Evolutionary conservation across 2,329 filamentous ascomycete genomes (phyloP), one percentile per base, ranked within the genome.

Genomic region (Scorias spongiosa): DNA sequence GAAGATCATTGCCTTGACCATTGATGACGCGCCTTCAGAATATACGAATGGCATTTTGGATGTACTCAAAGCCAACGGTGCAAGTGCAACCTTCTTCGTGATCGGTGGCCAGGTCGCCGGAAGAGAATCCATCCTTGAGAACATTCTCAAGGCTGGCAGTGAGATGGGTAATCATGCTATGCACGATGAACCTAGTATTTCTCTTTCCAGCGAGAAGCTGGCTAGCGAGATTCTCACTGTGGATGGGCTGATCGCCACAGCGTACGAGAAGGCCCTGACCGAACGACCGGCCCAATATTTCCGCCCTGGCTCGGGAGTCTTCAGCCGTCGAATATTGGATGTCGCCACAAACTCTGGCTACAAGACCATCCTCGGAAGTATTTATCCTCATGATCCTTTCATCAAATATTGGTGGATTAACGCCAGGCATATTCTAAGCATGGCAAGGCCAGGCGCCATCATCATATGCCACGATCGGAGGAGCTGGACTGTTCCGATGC

Each of bases 351-450:
- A 64, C 42, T 58, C 86, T 48, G 80, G 78, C 3, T 88, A 85
- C 61, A 69, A 71, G 41, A 69, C 91, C 42, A 80, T 87, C n/a
- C 66, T 94, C 34, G 87, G 87, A 2, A 80, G 78, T 60, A 79
- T 94, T 36, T 94, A 93, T 63, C 87, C 87, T 5, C 86, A 93
- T 65, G 87, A 94, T 64, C 79, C 87, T n/a, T 86, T 93, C 68
- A 80, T 94, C 46, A 68, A 69, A 9, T 80, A 74, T 55, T 72
- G 76, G 51, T 66, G 68, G 49, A 52, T 87, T 42, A 94, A 94
- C 63, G 80, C 84, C 7, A 70, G 68, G 51, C 86, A 93, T 65
- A 75, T 93, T 3, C 61, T 93, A 52, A 86, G 83, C 63, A 86
- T 87, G 81, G 68, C 81, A 30, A 68, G 75, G 40, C 79, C 82